Evolutionary conservation across 192 early-diverging fungal species (phyloP).

Genomic region (Rhizophlyctis rosea): DNA sequence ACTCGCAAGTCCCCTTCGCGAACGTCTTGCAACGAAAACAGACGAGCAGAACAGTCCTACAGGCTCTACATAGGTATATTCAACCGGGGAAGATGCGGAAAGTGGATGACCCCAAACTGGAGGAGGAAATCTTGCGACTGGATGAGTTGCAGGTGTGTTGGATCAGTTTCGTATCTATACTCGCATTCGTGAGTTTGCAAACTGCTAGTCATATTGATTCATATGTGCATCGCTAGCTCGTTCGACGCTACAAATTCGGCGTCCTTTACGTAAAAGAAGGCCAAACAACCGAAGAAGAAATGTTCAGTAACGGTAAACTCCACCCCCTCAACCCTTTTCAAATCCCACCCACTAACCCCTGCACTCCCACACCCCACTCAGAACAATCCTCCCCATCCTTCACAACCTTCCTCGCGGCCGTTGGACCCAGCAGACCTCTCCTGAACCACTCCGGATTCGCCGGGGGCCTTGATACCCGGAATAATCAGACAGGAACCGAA

Average conservation of each 20-base stretch:
- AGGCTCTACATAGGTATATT: conserved; percentile 29
- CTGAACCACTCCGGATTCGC: conserved; percentile 36
- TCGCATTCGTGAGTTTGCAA: not conserved
- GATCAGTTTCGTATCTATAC: not conserved
- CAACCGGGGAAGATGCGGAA: conserved; percentile 28
- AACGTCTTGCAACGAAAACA: conserved; percentile 20
- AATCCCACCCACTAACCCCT: not conserved
- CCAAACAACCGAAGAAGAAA: conserved; percentile 43
- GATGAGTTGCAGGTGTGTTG: conserved; percentile 33
- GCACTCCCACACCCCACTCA: conserved; percentile 2
- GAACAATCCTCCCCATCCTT: conserved; percentile 33
- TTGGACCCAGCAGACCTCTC: conserved; percentile 33
- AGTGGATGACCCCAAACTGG: conserved; percentile 16
- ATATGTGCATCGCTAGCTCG: not conserved
- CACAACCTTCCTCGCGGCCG: conserved; percentile 29
- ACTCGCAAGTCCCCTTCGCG: conserved; percentile 2
- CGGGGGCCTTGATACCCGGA: conserved; percentile 39
- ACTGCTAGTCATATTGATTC: too few relatives aligned
- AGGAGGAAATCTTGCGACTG: conserved; percentile 23
- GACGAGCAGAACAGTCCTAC: conserved; percentile 21
- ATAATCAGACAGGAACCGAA: conserved; percentile 36
- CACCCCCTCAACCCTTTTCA: not conserved
- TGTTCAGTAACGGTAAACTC: conserved; percentile 42
- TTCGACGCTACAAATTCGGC: conserved; percentile 38
- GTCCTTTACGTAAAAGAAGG: conserved; percentile 27